A percentile compares a stretch with the other conserved stretches of the same genome.
Evolutionary conservation across 2,329 filamentous ascomycete genomes (phyloP).

Genomic region (Fusarium chaquense): DNA sequence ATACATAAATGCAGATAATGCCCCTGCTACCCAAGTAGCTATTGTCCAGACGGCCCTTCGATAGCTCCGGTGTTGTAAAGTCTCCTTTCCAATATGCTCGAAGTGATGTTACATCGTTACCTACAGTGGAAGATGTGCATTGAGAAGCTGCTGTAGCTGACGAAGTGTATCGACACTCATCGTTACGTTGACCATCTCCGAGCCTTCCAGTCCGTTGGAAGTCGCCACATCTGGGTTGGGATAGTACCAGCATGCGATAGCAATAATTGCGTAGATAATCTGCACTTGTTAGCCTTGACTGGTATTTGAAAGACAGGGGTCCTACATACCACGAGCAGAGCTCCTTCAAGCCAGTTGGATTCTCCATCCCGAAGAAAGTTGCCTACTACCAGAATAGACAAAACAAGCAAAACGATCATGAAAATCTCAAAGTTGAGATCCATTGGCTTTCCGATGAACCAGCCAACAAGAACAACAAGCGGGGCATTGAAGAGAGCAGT

Average conservation of each 20-base stretch:
- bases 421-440: constrained; percentile 81
- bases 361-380: constrained; percentile 81
- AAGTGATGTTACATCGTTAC: background rate
- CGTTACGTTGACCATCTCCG: constrained; percentile 46
- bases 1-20: background rate
- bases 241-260: constrained; percentile 60
- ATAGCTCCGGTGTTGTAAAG: no score
- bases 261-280: constrained; percentile 59
- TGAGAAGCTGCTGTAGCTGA: constrained; percentile 47
- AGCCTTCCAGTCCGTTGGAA: constrained; percentile 48
- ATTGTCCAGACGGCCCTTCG: no score
- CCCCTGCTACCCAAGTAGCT: no score
- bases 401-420: constrained; percentile 78
- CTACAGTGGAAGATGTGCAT: constrained; percentile 26
- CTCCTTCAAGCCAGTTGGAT: constrained; percentile 81
- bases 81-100: background rate
- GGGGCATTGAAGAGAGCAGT: constrained; percentile 81
- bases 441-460: constrained; percentile 74
- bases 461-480: constrained; percentile 77
- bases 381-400: constrained; percentile 79
- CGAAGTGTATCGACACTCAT: constrained; percentile 49
- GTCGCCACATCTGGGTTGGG: constrained; percentile 57
- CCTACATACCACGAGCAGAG: constrained; percentile 69
- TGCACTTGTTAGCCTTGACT: constrained; percentile 13
- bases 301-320: rapidly evolving